Evolutionary conservation across 2,329 filamentous ascomycete species (phyloP).

Genomic region (Leptodontidium sp.): DNA sequence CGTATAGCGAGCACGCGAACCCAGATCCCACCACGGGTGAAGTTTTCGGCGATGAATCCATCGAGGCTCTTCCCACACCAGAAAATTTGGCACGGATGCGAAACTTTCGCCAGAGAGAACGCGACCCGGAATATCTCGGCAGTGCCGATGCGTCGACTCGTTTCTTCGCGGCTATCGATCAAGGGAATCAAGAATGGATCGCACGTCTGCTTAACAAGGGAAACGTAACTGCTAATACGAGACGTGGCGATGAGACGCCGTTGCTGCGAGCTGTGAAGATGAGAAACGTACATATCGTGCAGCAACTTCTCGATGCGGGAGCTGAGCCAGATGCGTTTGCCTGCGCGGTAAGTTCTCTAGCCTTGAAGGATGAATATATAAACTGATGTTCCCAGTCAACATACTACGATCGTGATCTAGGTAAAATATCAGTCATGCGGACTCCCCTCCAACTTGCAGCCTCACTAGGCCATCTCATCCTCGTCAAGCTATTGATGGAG

Average conservation of each 20-base stretch:
- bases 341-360: constrained; percentile 20
- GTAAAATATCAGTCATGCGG: constrained; percentile 32
- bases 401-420: background rate
- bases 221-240: background rate
- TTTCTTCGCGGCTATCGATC: constrained; percentile 1
- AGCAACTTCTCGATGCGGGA: constrained; percentile 26
- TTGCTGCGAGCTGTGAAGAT: constrained; percentile 25
- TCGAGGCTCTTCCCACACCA: background rate
- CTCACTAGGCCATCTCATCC: constrained; percentile 49
- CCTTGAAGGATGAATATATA: too few relatives aligned
- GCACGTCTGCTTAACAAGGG: background rate
- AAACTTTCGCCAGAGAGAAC: background rate
- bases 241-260: constrained; percentile 19
- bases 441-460: constrained; percentile 57
- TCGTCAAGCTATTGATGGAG: constrained; percentile 53
- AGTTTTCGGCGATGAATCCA: background rate
- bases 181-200: constrained; percentile 11
- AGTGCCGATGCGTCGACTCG: background rate
- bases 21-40: background rate
- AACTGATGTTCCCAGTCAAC: background rate
- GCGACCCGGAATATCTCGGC: background rate
- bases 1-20: background rate
- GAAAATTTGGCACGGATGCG: background rate
- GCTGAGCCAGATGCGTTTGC: constrained; percentile 30
- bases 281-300: constrained; percentile 26